Evolutionary conservation across 1,284 basidiomycete species (phyloP).

Genomic region (Leccinum fallax): DNA sequence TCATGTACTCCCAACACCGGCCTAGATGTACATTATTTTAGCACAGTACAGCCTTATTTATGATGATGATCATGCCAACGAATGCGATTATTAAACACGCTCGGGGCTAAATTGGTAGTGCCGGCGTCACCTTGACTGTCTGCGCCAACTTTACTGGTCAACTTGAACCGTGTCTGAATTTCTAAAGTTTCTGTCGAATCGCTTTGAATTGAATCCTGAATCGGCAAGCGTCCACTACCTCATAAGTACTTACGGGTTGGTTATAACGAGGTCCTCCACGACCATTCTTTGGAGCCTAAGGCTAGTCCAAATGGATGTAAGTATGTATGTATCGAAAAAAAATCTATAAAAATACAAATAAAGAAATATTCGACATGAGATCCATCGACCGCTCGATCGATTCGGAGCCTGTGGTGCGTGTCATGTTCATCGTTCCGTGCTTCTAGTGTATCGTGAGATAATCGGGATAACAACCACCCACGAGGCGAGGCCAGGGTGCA

Average conservation of each 20-base stretch:
- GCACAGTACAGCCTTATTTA: not conserved
- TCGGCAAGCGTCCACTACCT: not conserved
- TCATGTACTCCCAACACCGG: too few species aligned
- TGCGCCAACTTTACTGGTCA: not conserved
- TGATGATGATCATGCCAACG: not conserved
- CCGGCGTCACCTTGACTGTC: not conserved
- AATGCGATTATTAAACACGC: not conserved
- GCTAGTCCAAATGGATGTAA: not conserved
- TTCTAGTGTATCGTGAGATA: not conserved
- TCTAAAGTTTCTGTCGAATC: not conserved
- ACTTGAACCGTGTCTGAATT: not conserved
- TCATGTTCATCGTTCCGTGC: not conserved
- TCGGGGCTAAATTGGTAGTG: not conserved
- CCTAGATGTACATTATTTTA: too few species aligned
- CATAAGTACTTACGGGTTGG: not conserved
- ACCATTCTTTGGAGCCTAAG: not conserved
- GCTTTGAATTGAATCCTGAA: not conserved
- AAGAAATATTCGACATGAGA: not conserved
- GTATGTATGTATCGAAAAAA: not conserved
- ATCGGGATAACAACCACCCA: not conserved
- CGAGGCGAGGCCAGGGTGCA: constrained; percentile 5
- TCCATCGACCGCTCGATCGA: not conserved
- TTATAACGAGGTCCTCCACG: not conserved
- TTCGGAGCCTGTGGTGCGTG: not conserved
- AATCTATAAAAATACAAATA: not conserved